Conservation (phyloP, 305 asterid genomes). For the Caryopteris hybrid region DNA sequence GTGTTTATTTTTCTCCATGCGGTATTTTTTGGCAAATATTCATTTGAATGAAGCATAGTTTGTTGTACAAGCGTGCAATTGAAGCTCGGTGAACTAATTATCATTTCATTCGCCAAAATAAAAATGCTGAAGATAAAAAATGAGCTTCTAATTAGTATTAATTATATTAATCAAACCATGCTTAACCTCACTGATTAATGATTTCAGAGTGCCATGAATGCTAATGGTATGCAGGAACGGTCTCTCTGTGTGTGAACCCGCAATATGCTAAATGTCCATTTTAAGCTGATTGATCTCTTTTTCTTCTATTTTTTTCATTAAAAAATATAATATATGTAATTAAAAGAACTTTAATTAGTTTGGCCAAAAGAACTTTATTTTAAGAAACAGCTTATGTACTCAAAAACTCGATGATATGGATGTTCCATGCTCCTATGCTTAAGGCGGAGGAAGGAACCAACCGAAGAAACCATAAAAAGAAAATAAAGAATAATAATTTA, state of each 20-base stretch:
- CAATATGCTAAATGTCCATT: constrained; percentile 2
- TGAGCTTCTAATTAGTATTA: background rate
- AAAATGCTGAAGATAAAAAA: background rate
- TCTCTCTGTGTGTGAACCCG: background rate
- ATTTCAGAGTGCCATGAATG: background rate
- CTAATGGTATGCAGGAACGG: background rate
- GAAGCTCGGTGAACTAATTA: background rate
- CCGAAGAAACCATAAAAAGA: no score
- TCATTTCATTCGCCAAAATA: background rate
- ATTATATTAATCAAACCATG: background rate
- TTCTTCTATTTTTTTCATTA: no score
- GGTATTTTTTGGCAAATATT: background rate
- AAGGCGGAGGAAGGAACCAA: no score
- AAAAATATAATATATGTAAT: background rate
- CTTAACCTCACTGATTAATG: background rate
- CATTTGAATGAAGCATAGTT: background rate
- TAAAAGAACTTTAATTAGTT: background rate
- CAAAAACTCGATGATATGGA: background rate
- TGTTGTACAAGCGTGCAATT: background rate
- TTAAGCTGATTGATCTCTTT: constrained; percentile 1
- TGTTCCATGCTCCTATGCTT: background rate
- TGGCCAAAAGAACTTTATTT: background rate
- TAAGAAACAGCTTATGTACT: background rate
- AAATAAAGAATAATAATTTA: no score
- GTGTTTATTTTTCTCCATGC: background rate